Base-by-base conservation (phyloP, 2,329 filamentous ascomycete species). In the Diplodia sapinea region DNA sequence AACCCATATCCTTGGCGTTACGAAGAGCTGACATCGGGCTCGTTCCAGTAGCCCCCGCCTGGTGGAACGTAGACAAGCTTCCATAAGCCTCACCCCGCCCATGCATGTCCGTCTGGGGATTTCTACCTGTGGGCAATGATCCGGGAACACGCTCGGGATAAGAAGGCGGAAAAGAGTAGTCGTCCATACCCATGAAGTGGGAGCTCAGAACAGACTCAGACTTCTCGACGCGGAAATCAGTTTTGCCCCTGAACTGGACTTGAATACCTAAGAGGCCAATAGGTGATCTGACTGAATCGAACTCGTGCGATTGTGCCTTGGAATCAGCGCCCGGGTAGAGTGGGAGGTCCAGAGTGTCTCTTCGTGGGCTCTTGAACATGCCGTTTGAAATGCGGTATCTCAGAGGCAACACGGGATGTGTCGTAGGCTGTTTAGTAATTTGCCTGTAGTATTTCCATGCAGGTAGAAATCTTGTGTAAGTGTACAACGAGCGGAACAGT, bases 161-260 rank as follows among this genome's bases (percentile, higher is more conserved):
- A 1, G 92, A 94, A 9, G 93, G 93, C 69, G 88, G 88, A 77
- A 96, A 96, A 74, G 92, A 92, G 69, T 92, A 88, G 75, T 97
- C 93, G 75, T 97, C 94, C 47, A 93, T 87, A 15, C 92, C 93
- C 87, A 97, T 93, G 75, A 98, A 97, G 38, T 93, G 90, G 15
- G 94, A 97, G 80, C 94, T 97, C 52, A 98, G 81, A 9, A 98
- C 81, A 5, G 94, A 90, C 79, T 98, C 95, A 0, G 93, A 91
- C 78, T 97, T 93, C 73, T 96, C 94, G 49, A 98, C 88, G 55
- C 91, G 89, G 78, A 99, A 97, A 74, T 91, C 93, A 81, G 92
- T 96, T 74, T 95, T 93, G 68, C 88, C 91, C 70, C 95, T 90
- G 79, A 96, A 97, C 12, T 89, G 88, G 36, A 97, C 92, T 47